phyloP scores from a whole-genome alignment of 345 rosid species.

The Ricinus communis region DNA sequence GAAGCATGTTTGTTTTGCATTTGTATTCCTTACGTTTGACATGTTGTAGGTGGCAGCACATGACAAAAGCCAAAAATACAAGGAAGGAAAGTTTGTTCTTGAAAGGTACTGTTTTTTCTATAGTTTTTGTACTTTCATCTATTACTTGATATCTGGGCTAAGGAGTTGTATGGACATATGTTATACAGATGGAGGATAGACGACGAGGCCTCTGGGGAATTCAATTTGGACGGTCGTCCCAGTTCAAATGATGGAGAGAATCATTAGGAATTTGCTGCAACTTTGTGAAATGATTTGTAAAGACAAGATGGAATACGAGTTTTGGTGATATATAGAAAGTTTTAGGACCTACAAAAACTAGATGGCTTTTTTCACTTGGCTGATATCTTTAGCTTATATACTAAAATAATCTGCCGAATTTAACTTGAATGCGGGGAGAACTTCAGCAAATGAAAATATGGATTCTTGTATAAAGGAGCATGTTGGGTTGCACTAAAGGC shows the following conservation, averaged over 20 bases:
- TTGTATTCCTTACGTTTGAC: no score
- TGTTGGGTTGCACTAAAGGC: no score
- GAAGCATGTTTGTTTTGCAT: no score
- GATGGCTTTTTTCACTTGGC: neutral
- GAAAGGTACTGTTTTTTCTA: conserved; percentile 34
- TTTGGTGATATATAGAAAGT: neutral
- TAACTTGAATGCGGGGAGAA: no score
- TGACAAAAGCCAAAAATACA: conserved; percentile 41
- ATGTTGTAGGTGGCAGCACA: conserved; percentile 36
- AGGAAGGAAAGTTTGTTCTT: conserved; percentile 51
- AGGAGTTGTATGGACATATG: neutral
- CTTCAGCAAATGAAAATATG: no score
- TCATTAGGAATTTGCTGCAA: conserved; percentile 8
- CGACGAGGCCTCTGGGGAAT: conserved; percentile 31
- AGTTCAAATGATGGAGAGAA: conserved; percentile 30
- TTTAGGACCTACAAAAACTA: conserved; percentile 3
- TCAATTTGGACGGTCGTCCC: conserved; percentile 29
- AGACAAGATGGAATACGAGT: neutral
- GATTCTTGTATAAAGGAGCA: no score
- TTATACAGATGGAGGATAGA: conserved; percentile 42
- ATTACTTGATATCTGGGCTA: neutral
- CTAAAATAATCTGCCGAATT: neutral
- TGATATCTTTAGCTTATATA: neutral
- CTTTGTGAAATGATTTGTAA: neutral
- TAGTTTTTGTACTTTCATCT: neutral